A percentile compares a stretch with the other conserved stretches of the same genome.
phyloP scores from a whole-genome alignment of 805 yeast genomes.

The Nakazawaea ishiwadae region DNA sequence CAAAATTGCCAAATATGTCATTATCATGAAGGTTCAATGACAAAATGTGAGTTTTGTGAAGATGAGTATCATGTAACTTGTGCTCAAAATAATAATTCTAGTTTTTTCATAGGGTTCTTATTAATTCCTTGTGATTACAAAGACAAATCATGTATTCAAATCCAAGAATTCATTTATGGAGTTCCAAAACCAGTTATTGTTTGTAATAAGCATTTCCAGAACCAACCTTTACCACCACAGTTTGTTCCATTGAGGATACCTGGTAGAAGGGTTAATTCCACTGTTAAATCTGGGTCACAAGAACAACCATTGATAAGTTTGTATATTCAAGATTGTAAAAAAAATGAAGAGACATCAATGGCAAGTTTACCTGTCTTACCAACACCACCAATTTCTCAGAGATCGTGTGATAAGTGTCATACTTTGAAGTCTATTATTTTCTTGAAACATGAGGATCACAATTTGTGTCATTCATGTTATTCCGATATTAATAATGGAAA shows the following conservation, averaged over 20 bases:
- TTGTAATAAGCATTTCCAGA: constrained; percentile 36
- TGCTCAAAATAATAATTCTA: constrained; percentile 42
- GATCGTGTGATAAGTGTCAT: constrained; percentile 8
- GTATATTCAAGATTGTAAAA: constrained; percentile 32
- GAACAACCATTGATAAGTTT: constrained; percentile 35
- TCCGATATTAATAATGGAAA: background rate
- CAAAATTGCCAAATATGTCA: constrained; percentile 41
- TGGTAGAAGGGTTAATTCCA: constrained; percentile 26
- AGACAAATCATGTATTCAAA: constrained; percentile 18
- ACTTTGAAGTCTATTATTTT: constrained; percentile 13
- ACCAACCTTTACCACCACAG: constrained; percentile 6
- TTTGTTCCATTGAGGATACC: constrained; percentile 25
- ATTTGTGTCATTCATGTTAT: constrained; percentile 10
- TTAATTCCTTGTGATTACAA: constrained; percentile 24
- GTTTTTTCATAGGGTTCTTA: constrained; percentile 51
- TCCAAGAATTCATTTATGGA: constrained; percentile 28
- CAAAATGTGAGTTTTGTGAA: constrained; percentile 42
- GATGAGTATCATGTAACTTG: constrained; percentile 49
- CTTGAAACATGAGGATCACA: background rate
- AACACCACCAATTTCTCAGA: background rate
- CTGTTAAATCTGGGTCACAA: constrained; percentile 18
- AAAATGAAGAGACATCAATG: constrained; percentile 4
- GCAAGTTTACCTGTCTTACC: no score
- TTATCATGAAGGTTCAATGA: constrained; percentile 44
- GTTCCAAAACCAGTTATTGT: constrained; percentile 37